Evolutionary conservation across 768 basidiomycete genomes (phyloP), one percentile per base, ranked within the genome.

Genomic region (Hericium coralloides): DNA sequence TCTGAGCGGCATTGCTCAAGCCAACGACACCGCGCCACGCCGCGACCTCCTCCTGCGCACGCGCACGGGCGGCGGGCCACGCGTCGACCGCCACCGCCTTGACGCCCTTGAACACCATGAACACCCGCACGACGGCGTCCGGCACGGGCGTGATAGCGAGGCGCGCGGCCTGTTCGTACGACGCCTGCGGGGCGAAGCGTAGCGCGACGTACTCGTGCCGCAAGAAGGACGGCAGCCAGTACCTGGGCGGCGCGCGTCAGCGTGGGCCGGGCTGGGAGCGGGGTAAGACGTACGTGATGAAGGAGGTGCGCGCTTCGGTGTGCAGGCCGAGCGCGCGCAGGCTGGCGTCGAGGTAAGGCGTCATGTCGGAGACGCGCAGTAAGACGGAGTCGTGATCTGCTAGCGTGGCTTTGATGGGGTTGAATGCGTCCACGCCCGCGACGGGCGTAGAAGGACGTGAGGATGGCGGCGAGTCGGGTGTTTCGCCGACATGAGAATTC

Each of bases 71-170:
- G 49, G 49, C 56, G 0, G 53, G 41, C 76, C 75, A 77, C 2
- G 43, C 47, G 2, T 26, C 51, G 3, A 64, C 18, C 0, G 70
- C 64, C 0, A 58, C 63, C 3, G 61, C 60, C 8, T 47, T 25
- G 0, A 79, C 61, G 1, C 75, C 75, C 18, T 68, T 64, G 64
- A 78, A 80, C 2, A 79, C 61, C 76, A 79, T 77, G 60, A 79
- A 79, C 12, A 79, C 66, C 7, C 76, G 73, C 0, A 70, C 73
- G 9, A 77, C 66, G 49, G 75, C 67, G 55, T 76, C 76, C 14
- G 79, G 77, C 37, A 56, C 6, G 31, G 31, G 31, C 31, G 31
- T 9, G 31, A 31, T 31, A 1, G 31, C 31, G 8, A 31, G 31
- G 31, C 31, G 31, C 31, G 31, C 31, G 31, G 31, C 31, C 2